phyloP scores from a whole-genome alignment of 139 green algal species.

The Chlorella sp. region DNA sequence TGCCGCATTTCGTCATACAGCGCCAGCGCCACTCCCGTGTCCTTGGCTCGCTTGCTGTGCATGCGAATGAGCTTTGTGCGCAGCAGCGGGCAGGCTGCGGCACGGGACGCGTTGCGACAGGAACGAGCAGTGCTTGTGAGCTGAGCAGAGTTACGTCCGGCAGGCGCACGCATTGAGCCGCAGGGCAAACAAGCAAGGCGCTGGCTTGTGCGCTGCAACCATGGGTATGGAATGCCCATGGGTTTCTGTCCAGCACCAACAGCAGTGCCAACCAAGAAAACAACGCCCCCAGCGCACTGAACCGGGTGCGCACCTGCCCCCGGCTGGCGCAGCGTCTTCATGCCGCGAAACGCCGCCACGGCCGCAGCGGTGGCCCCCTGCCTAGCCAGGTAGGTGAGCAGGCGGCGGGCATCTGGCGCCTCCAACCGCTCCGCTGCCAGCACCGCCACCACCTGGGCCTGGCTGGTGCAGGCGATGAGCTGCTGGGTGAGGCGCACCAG shows the following conservation, averaged over 20 bases:
- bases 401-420: constrained; percentile 1
- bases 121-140: no score
- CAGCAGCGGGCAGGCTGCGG: constrained; percentile 12
- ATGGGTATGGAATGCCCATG: no score
- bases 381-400: constrained; percentile 36
- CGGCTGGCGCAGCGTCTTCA: not conserved
- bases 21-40: constrained; percentile 32
- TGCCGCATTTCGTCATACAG: constrained; percentile 53
- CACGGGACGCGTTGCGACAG: no score
- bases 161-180: no score
- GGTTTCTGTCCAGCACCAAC: no score
- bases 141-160: no score
- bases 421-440: constrained; percentile 4
- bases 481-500: constrained; percentile 26
- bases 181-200: no score
- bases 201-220: no score
- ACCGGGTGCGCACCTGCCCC: not conserved
- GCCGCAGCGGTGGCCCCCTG: constrained; percentile 33
- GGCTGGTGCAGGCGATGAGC: constrained; percentile 1
- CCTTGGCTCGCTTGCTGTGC: constrained; percentile 4
- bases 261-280: no score
- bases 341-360: constrained; percentile 15
- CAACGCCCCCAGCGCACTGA: no score
- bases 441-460: constrained; percentile 1
- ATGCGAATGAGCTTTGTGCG: constrained; percentile 58